Conservation (phyloP, 148 eudicot genomes). For the Bassia scoparia region DNA sequence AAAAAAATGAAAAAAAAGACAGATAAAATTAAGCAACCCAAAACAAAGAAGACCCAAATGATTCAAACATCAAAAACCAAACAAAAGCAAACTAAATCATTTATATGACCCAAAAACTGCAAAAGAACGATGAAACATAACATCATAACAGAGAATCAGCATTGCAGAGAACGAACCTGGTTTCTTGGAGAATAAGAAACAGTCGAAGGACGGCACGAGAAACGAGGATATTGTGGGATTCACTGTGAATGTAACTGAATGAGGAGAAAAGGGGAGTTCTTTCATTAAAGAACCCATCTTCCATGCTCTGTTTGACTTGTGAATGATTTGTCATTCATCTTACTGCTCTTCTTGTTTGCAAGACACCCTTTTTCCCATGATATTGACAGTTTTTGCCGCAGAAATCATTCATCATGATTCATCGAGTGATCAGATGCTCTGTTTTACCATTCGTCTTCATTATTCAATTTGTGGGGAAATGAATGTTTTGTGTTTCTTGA, state of each 20-base stretch:
- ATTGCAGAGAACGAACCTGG: constrained; percentile 15
- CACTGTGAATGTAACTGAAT: not conserved
- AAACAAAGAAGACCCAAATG: too few relatives aligned
- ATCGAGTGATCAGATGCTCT: not conserved
- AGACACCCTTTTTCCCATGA: not conserved
- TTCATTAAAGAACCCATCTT: constrained; percentile 26
- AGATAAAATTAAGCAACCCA: too few relatives aligned
- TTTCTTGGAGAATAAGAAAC: constrained; percentile 31
- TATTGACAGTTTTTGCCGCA: not conserved
- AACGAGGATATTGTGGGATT: not conserved
- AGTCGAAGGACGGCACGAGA: constrained; percentile 22
- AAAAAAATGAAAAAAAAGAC: too few relatives aligned
- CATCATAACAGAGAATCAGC: too few relatives aligned
- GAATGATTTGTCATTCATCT: not conserved
- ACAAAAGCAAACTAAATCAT: too few relatives aligned
- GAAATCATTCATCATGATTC: not conserved
- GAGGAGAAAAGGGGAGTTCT: constrained; percentile 13
- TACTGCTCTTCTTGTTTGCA: not conserved
- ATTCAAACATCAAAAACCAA: too few relatives aligned
- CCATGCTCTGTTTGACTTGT: constrained; percentile 1
- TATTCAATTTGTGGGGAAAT: too few relatives aligned
- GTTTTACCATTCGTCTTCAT: constrained; percentile 8
- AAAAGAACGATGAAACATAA: not conserved
- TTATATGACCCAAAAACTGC: too few relatives aligned
- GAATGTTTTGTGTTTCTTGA: not conserved